A percentile compares a stretch with the other conserved stretches of the same genome.
Evolutionary conservation across 257 asterid genomes (phyloP).

Genomic region (Mitragyna speciosa): DNA sequence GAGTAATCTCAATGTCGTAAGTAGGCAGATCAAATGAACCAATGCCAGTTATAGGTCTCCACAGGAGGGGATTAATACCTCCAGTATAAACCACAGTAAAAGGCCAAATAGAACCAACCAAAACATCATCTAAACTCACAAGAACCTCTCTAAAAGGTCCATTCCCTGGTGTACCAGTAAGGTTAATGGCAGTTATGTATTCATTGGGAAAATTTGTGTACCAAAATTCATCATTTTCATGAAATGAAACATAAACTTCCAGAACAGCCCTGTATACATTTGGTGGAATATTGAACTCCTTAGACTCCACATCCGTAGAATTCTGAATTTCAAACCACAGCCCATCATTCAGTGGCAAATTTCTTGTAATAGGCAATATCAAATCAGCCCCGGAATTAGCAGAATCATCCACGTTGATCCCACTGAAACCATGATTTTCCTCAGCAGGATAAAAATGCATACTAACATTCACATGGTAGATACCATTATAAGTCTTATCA

Average conservation of each 20-base stretch:
- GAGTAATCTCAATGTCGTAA: slow-evolving; percentile 72
- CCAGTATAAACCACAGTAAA: slow-evolving; percentile 76
- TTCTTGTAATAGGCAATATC: slow-evolving; percentile 64
- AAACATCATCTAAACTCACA: slow-evolving; percentile 43
- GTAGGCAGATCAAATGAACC: slow-evolving; percentile 79
- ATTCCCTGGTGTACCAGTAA: slow-evolving; percentile 45
- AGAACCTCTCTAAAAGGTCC: slow-evolving; percentile 80
- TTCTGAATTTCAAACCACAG: slow-evolving; percentile 70
- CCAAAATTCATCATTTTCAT: slow-evolving; percentile 86
- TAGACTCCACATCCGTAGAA: slow-evolving; percentile 42
- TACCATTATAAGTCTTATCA: slow-evolving; percentile 66
- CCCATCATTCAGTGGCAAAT: slow-evolving; percentile 63
- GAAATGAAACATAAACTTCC: slow-evolving; percentile 76
- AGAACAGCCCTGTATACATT: slow-evolving; percentile 61
- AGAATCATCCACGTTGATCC: slow-evolving; percentile 4
- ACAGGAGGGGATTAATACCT: slow-evolving; percentile 69
- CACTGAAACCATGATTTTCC: not conserved
- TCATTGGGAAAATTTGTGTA: slow-evolving; percentile 61
- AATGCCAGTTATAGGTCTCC: slow-evolving; percentile 76
- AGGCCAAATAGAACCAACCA: slow-evolving; percentile 74
- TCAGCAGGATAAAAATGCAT: slow-evolving; percentile 66
- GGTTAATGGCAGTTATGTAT: slow-evolving; percentile 43
- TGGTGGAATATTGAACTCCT: slow-evolving; percentile 51
- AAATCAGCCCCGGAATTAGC: slow-evolving; percentile 51
- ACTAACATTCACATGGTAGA: slow-evolving; percentile 60